Conservation (phyloP, 306 rosid species). For the Argentina anserina region DNA sequence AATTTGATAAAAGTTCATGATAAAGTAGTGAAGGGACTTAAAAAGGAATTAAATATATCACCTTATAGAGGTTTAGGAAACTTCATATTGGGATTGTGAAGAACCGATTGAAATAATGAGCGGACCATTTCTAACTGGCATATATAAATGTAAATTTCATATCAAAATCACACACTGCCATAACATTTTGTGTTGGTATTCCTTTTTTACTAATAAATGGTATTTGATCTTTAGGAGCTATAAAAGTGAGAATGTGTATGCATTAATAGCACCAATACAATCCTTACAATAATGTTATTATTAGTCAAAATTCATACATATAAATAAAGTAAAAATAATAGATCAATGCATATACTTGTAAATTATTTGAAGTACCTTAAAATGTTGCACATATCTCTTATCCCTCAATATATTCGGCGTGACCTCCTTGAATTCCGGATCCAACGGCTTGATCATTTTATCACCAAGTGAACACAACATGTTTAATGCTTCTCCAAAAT, state of each 20-base stretch:
- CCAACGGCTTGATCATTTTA: not conserved
- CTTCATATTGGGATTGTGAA: too few species aligned
- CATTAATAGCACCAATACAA: constrained; percentile 2
- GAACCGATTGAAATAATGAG: not conserved
- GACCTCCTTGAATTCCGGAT: not conserved
- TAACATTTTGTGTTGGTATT: not conserved
- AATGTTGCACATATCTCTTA: not conserved
- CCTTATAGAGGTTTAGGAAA: not conserved
- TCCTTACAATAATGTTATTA: not conserved
- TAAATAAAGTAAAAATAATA: too few species aligned
- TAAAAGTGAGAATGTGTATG: too few species aligned
- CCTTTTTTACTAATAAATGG: not conserved
- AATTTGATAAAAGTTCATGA: too few species aligned
- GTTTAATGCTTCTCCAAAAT: not conserved
- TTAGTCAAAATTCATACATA: too few species aligned
- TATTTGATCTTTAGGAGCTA: not conserved
- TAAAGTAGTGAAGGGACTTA: too few species aligned
- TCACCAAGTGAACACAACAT: not conserved
- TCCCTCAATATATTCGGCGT: not conserved
- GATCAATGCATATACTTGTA: too few species aligned
- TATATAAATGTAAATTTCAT: not conserved
- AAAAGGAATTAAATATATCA: too few species aligned
- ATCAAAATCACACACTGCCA: not conserved
- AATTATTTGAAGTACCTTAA: not conserved
- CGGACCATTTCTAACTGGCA: not conserved